Evolutionary conservation across 2,329 filamentous ascomycete species (phyloP).

Genomic region (Fusarium sp.): DNA sequence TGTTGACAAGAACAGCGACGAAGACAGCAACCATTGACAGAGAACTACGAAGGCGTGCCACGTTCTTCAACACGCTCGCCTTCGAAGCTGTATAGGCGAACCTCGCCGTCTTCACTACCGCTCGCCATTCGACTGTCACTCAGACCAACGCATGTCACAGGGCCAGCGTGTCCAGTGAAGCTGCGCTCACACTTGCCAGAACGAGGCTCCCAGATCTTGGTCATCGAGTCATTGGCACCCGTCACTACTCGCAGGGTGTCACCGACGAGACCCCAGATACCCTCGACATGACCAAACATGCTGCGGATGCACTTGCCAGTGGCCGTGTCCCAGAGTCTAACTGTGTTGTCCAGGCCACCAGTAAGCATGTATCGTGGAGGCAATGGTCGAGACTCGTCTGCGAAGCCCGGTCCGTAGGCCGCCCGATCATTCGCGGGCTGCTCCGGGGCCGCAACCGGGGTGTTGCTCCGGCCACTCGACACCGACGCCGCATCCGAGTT

Average conservation of each 20-base stretch:
- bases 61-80: slow-evolving; percentile 58
- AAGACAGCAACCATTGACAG: not conserved
- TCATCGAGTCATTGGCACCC: slow-evolving; percentile 90
- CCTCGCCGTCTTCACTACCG: slow-evolving; percentile 91
- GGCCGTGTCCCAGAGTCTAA: slow-evolving; percentile 89
- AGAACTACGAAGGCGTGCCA: slow-evolving; percentile 59
- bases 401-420: slow-evolving; percentile 68
- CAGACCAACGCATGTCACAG: slow-evolving; percentile 90
- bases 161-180: slow-evolving; percentile 87
- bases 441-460: slow-evolving; percentile 48
- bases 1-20: not conserved
- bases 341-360: slow-evolving; percentile 87
- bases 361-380: slow-evolving; percentile 94
- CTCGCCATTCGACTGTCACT: slow-evolving; percentile 90
- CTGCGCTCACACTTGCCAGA: slow-evolving; percentile 92
- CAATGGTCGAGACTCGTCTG: slow-evolving; percentile 67
- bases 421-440: slow-evolving; percentile 57
- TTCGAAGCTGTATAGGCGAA: slow-evolving; percentile 82
- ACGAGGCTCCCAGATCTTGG: slow-evolving; percentile 91
- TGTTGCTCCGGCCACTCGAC: slow-evolving; percentile 56
- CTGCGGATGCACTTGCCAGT: slow-evolving; percentile 84
- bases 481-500: slow-evolving; percentile 63
- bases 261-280: slow-evolving; percentile 90
- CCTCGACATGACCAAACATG: slow-evolving; percentile 96
- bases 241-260: slow-evolving; percentile 89